These are phyloP conservation scores for Pseudogymnoascus sp. DNA, from an alignment of 2,329 filamentous ascomycete genomes.

Conservation along the genomic window DNA sequence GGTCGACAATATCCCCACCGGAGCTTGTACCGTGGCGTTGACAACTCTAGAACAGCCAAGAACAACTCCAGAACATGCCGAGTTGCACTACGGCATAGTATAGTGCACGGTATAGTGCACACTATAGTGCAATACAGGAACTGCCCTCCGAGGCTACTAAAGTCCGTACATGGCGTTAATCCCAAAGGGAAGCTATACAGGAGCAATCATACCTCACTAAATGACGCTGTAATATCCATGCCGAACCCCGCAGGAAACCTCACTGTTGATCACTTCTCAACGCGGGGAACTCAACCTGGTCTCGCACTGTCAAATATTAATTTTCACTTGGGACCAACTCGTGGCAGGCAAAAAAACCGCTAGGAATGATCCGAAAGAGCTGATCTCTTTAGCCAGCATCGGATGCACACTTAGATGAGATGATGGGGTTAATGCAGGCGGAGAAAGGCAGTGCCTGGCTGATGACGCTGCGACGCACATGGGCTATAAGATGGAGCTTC, in stretches of 20 bases:
- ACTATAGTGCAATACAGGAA: background rate
- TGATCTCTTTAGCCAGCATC: slow-evolving; percentile 1
- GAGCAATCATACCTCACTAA: background rate
- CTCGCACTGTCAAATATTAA: background rate
- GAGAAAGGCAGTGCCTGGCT: background rate
- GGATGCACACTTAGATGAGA: slow-evolving; percentile 3
- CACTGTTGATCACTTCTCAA: slow-evolving; percentile 1
- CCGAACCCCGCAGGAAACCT: slow-evolving; percentile 1
- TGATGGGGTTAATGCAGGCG: slow-evolving; percentile 1
- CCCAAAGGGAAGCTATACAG: background rate
- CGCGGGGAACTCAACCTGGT: background rate
- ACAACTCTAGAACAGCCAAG: background rate
- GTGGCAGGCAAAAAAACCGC: background rate
- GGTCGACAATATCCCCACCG: background rate
- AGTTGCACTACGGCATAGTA: background rate
- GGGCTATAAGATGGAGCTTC: slow-evolving; percentile 2
- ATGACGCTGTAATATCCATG: slow-evolving; percentile 4
- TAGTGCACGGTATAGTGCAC: background rate
- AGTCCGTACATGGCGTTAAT: background rate
- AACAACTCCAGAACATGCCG: background rate
- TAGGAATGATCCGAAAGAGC: background rate
- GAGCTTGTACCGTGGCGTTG: background rate
- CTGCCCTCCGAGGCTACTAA: background rate
- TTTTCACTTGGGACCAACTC: background rate
- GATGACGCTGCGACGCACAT: background rate